phyloP scores from a whole-genome alignment of 768 basidiomycete genomes.

The Leccinum imitatum region DNA sequence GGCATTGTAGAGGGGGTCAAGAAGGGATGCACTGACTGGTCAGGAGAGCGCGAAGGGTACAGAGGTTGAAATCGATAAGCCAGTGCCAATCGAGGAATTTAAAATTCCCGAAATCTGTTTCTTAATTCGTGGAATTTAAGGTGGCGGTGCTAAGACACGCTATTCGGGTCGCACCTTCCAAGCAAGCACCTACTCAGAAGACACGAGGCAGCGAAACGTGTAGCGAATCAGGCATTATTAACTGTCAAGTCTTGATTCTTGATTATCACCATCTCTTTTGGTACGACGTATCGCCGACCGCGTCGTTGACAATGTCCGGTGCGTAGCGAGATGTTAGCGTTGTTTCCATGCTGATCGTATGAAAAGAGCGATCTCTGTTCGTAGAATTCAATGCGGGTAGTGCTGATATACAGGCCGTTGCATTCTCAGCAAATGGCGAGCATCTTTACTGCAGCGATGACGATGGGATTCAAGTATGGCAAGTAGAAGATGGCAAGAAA shows the following conservation, averaged over 20 bases:
- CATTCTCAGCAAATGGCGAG: background rate
- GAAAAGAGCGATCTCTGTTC: background rate
- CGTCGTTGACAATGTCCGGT: background rate
- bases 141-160: no score
- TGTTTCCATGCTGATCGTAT: background rate
- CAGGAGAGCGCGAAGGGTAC: constrained; percentile 48
- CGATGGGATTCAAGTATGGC: background rate
- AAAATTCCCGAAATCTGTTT: no score
- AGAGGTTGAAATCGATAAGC: constrained; percentile 53
- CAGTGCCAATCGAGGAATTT: no score
- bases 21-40: constrained; percentile 48
- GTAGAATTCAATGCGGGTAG: background rate
- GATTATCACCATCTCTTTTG: background rate
- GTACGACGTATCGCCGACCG: background rate
- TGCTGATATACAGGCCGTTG: background rate
- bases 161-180: no score
- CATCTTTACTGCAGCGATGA: background rate
- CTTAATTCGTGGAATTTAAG: no score
- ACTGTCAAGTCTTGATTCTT: background rate
- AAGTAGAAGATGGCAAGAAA: background rate
- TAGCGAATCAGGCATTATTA: background rate
- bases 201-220: background rate
- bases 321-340: background rate
- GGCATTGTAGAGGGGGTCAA: constrained; percentile 70
- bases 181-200: background rate